phyloP scores from a whole-genome alignment of 169 alveolate genomes.

The Plasmodium vinckei region DNA sequence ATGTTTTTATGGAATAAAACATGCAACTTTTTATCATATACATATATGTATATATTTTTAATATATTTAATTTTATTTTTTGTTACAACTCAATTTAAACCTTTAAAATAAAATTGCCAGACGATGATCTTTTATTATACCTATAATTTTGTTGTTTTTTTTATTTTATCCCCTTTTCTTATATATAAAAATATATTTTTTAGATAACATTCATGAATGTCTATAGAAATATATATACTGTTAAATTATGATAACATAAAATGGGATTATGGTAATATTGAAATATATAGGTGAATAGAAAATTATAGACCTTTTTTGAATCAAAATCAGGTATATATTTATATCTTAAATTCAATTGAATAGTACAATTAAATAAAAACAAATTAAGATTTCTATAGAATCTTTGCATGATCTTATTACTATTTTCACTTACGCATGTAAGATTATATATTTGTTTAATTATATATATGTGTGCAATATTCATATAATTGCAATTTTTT shows the following conservation, averaged over 20 bases:
- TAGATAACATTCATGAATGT: no score
- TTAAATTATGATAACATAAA: no score
- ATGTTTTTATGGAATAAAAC: not conserved
- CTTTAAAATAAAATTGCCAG: slow-evolving; percentile 26
- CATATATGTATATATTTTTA: slow-evolving; percentile 3
- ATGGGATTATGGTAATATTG: no score
- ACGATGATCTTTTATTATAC: not conserved
- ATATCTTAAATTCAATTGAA: not conserved
- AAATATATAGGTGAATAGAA: no score
- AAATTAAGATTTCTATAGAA: not conserved
- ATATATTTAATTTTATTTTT: slow-evolving; percentile 8
- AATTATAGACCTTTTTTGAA: no score
- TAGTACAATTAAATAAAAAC: not conserved
- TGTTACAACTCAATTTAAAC: slow-evolving; percentile 8
- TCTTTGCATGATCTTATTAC: no score
- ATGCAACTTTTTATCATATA: not conserved
- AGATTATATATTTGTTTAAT: not conserved
- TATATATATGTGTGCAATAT: slow-evolving; percentile 7
- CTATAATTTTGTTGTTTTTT: not conserved
- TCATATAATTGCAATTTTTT: not conserved
- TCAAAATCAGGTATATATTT: no score
- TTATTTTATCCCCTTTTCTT: slow-evolving; percentile 23
- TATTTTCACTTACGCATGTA: slow-evolving; percentile 2
- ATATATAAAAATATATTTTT: not conserved
- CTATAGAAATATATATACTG: no score